Percentiles rank a stretch among this genome's conserved stretches.
phyloP scores from a whole-genome alignment of 1,284 basidiomycete genomes.

The Ustilago nuda region DNA sequence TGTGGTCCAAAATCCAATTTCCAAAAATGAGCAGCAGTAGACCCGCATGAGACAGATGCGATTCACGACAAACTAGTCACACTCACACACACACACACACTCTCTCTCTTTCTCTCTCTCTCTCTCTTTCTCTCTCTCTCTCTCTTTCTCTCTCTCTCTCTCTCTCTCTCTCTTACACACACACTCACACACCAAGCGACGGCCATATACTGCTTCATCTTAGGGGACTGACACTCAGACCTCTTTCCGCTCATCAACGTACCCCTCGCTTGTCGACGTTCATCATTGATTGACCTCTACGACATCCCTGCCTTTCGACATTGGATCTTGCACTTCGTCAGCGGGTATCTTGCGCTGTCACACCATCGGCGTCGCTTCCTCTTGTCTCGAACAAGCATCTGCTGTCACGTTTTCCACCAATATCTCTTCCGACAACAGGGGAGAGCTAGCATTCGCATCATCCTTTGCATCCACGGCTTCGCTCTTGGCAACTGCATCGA shows the following conservation, averaged over 20 bases:
- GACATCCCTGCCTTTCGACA: background rate
- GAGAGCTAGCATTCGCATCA: background rate
- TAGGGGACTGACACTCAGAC: background rate
- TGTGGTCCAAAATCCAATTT: background rate
- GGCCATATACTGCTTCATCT: background rate
- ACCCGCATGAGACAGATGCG: constrained; percentile 2
- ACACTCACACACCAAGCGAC: background rate
- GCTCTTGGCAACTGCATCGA: background rate
- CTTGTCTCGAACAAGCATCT: background rate
- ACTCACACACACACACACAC: background rate
- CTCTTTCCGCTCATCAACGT: background rate
- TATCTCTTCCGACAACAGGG: background rate
- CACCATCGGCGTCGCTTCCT: background rate
- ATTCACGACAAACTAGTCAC: background rate
- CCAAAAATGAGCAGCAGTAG: background rate
- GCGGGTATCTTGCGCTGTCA: background rate
- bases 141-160: too few species aligned
- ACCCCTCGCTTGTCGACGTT: background rate
- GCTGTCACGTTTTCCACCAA: background rate
- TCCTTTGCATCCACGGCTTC: background rate
- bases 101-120: background rate
- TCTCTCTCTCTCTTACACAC: too few species aligned
- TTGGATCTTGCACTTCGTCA: background rate
- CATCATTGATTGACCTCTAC: background rate
- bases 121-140: too few species aligned